Base-by-base conservation (phyloP, 2,329 filamentous ascomycete genomes). In the Microdochium trichocladiopsis region DNA sequence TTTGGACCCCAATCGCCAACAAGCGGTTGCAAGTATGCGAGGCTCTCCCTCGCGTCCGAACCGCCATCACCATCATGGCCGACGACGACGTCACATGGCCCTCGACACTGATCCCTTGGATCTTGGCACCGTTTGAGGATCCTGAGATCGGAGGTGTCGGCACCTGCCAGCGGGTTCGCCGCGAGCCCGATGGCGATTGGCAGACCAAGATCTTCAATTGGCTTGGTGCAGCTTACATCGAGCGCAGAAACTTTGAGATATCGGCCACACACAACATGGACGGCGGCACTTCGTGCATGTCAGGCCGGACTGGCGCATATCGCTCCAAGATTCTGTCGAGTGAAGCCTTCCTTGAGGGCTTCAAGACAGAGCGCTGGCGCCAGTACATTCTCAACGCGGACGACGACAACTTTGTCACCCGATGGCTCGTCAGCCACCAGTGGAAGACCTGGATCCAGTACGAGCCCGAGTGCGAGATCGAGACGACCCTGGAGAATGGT, bases 401-500 rank as follows among this genome's bases (percentile, higher is more conserved):
- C 69, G 93, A 97, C 69, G 93, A 97, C 77, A 97, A 97, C 72
- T 97, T 96, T 72, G 90, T 97, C 61, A 96, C 93, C 6, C 86
- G 93, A 53, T 97, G 93, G 93, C 80, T 97, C 63, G 92, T 96
- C 60, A 88, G 84, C 58, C 87, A 96, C 72, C 81, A 86, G 60
- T 95, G 90, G 89, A 90, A 95, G 73, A 96, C 92, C 22, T 93
- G 89, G 78, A 88, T 96, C 69, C 93, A 97, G 73, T 96, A 96
- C 72, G 87, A 96, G 68, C 83, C 80, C 48, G 90, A 95, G 66
- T 95, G 90, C 62, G 89, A 95, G 70, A 87, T 97, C 55, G 86
- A 94, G 73, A 97, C 93, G 24, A 96, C 92, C 2, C 78, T 97
- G 41, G 93, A 96, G 69, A 88, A 93, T 67, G 87, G 92, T 66